Evolutionary conservation across 2,329 filamentous ascomycete species (phyloP).

Genomic region (Endoconidiophora laricicola): DNA sequence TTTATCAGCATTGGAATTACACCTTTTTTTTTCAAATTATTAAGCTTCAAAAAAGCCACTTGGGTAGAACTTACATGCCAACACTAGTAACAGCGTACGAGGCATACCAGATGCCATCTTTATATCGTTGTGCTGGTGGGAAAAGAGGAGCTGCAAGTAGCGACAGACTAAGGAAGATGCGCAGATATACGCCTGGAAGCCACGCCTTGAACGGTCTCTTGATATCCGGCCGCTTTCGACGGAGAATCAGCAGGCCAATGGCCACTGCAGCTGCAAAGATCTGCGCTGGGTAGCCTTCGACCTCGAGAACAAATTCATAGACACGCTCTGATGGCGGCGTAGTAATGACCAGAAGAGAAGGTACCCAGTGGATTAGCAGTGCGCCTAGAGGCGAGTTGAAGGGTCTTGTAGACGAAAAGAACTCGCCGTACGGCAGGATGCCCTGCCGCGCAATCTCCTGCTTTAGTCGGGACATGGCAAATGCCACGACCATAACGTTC

Average conservation of each 20-base stretch:
- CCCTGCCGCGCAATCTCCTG: slow-evolving; percentile 59
- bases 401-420: slow-evolving; percentile 47
- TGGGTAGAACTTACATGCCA: slow-evolving; percentile 29
- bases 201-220: slow-evolving; percentile 49
- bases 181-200: slow-evolving; percentile 39
- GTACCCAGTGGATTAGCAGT: slow-evolving; percentile 51
- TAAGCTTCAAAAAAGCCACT: background rate
- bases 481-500: slow-evolving; percentile 59
- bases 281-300: slow-evolving; percentile 51
- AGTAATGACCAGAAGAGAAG: slow-evolving; percentile 48
- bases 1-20: background rate
- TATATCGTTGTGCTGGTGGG: slow-evolving; percentile 32
- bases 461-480: slow-evolving; percentile 50
- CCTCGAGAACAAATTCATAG: slow-evolving; percentile 57
- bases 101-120: slow-evolving; percentile 33
- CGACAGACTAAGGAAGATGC: slow-evolving; percentile 34
- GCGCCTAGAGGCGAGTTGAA: slow-evolving; percentile 53
- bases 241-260: slow-evolving; percentile 42
- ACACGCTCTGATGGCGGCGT: slow-evolving; percentile 48
- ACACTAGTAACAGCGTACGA: slow-evolving; percentile 37
- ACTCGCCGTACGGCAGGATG: slow-evolving; percentile 45
- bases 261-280: slow-evolving; percentile 41
- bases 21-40: background rate
- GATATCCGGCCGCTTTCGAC: slow-evolving; percentile 40
- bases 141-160: slow-evolving; percentile 47